A percentile compares a stretch with the other conserved stretches of the same genome.
phyloP scores from a whole-genome alignment of 2,329 filamentous ascomycete genomes.

The Pezicula radicicola region DNA sequence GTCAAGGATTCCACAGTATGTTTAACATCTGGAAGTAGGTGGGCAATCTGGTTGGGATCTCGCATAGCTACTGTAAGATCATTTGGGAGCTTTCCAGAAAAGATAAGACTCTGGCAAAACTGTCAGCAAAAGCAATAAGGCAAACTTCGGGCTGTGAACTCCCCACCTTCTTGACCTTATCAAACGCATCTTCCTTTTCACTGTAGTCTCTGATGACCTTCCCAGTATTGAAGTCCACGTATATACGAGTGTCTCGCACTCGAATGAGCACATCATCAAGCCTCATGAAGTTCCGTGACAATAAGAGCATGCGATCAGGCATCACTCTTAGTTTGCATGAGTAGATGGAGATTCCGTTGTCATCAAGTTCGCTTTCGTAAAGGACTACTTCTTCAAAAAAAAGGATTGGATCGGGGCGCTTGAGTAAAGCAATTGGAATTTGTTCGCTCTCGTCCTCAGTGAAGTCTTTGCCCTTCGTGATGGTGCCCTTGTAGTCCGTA shows the following conservation, averaged over 20 bases:
- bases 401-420: slow-evolving; percentile 85
- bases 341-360: slow-evolving; percentile 90
- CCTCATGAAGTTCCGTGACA: slow-evolving; percentile 87
- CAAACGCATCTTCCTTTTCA: slow-evolving; percentile 79
- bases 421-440: slow-evolving; percentile 85
- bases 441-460: slow-evolving; percentile 25
- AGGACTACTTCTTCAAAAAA: slow-evolving; percentile 97
- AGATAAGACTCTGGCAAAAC: slow-evolving; percentile 41
- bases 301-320: slow-evolving; percentile 79
- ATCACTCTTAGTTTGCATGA: slow-evolving; percentile 93
- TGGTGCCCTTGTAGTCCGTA: slow-evolving; percentile 78
- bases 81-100: slow-evolving; percentile 55
- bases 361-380: slow-evolving; percentile 96
- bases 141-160: background rate
- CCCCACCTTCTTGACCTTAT: slow-evolving; percentile 68
- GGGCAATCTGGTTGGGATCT: slow-evolving; percentile 73
- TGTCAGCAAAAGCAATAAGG: slow-evolving; percentile 16
- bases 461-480: slow-evolving; percentile 33
- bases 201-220: slow-evolving; percentile 88
- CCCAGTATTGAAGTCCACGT: slow-evolving; percentile 79
- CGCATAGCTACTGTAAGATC: slow-evolving; percentile 74
- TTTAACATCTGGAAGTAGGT: slow-evolving; percentile 68
- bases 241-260: slow-evolving; percentile 86
- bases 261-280: slow-evolving; percentile 87
- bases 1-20: slow-evolving; percentile 53